phyloP scores from a whole-genome alignment of 768 basidiomycete species.

The Mycena belliarum region DNA sequence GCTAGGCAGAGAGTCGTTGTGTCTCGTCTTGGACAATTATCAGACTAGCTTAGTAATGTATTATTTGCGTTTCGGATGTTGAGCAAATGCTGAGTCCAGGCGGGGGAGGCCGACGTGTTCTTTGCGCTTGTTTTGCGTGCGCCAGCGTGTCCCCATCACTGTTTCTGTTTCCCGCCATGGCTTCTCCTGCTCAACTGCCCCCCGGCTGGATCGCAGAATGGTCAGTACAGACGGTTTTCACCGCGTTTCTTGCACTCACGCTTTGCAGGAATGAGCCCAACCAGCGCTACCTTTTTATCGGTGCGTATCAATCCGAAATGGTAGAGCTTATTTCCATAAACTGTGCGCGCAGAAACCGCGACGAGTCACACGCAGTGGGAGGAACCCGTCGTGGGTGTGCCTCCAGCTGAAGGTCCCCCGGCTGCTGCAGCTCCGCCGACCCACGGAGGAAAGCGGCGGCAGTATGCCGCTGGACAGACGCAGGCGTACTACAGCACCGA shows the following conservation, averaged over 20 bases:
- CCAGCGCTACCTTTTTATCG: slow-evolving; percentile 87
- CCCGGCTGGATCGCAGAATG: slow-evolving; percentile 94
- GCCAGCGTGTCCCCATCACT: slow-evolving; percentile 23
- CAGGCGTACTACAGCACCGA: slow-evolving; percentile 74
- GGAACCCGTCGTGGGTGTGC: slow-evolving; percentile 49
- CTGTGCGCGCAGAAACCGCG: slow-evolving; percentile 63
- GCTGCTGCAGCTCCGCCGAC: slow-evolving; percentile 43
- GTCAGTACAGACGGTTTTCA: slow-evolving; percentile 38
- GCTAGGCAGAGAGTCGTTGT: background rate
- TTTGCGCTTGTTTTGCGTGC: slow-evolving; percentile 16
- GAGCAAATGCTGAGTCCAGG: no score
- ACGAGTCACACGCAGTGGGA: slow-evolving; percentile 92
- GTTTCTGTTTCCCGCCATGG: slow-evolving; percentile 37
- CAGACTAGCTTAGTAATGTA: slow-evolving; percentile 17
- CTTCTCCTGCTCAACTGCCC: slow-evolving; percentile 65
- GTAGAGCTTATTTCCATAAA: slow-evolving; percentile 4
- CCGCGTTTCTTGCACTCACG: background rate
- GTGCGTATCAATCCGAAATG: slow-evolving; percentile 46
- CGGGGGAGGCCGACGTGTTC: no score
- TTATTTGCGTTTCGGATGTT: background rate
- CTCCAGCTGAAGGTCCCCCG: slow-evolving; percentile 39
- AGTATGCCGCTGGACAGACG: slow-evolving; percentile 93
- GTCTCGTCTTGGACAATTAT: background rate
- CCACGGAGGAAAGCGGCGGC: slow-evolving; percentile 65
- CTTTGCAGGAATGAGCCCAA: slow-evolving; percentile 69